Base-by-base conservation (phyloP, 495 filamentous ascomycete species). In the Penicillium psychrofluorescens region DNA sequence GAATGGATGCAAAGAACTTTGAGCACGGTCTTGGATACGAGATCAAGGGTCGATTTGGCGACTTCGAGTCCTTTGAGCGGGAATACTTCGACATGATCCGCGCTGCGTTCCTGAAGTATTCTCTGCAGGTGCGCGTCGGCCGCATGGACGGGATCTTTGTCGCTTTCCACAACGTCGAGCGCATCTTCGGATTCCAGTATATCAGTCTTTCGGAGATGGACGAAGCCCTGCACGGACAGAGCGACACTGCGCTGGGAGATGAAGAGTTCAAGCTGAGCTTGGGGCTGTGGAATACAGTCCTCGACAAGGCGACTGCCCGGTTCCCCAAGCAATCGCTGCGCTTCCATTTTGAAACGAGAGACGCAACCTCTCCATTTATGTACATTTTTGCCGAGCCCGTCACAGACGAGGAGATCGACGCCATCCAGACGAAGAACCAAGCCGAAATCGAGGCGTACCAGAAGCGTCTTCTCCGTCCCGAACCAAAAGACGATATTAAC, bases 91-190 rank as follows among this genome's bases (percentile, higher is more conserved):
- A 99, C 58, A 95, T 97, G 91, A 91, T 95, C 44, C 78, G 92
- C 29, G 77, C 88, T 2, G 91, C 91, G 7, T 95, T 99, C 70
- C 69, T 99, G 44, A 97, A 97, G 55, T 99, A 99, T 59, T 95
- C 90, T 6, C 72, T 99, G 16, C 92, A 99, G 61, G 92, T 90
- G 30, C 82, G 92, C 15, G 88, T 97, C 74, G 92, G 92, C 27
- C 81, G 94, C 14, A 99, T 99, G 92, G 90, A 97, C 50, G 92
- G 92, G 40, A 96, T 97, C 39, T 97, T 96, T 53, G 87, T 96
- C n/a, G 94, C 94, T 10, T 97, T 81, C 61, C 92, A 99, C 66
- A 99, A 99, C 54, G 83, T 88, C 6, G 76, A 95, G 60, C 81
- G 88, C 30, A 95, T 99, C 35, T 99, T 99, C 58, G 92, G 92